Percentiles rank a stretch among this genome's conserved stretches.
phyloP scores from a whole-genome alignment of 805 yeast genomes.

The Clavispora phyllophila region DNA sequence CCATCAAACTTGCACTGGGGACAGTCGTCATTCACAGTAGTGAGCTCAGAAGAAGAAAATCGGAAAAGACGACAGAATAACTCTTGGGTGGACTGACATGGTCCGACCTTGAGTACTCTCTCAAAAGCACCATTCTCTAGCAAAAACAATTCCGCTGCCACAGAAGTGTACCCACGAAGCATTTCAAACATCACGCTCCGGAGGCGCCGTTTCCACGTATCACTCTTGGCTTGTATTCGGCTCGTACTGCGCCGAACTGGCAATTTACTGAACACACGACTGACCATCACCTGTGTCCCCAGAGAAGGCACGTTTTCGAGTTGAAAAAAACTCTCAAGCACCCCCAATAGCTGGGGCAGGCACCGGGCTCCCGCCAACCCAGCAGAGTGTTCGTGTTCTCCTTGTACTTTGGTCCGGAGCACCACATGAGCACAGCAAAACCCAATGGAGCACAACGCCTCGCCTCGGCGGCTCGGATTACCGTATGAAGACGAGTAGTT shows the following conservation, averaged over 20 bases:
- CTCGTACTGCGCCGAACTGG: background rate
- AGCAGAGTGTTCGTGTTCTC: background rate
- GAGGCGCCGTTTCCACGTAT: background rate
- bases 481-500: conserved; percentile 22
- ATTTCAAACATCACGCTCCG: background rate
- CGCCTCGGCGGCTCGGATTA: conserved; percentile 8
- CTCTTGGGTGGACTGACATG: background rate
- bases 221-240: background rate
- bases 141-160: background rate
- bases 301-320: background rate
- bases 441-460: conserved; percentile 8
- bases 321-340: background rate
- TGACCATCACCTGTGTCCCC: background rate
- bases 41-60: background rate
- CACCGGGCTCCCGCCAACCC: background rate
- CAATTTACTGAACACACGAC: background rate
- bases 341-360: background rate
- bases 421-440: background rate
- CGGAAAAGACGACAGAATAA: background rate
- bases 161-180: background rate
- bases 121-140: background rate
- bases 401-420: background rate
- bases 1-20: background rate
- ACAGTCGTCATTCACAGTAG: background rate
- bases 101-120: background rate